A percentile compares a stretch with the other conserved stretches of the same genome.
Conservation (phyloP, 2,329 filamentous ascomycete genomes). For the Thermothelomyces thermophilus region DNA sequence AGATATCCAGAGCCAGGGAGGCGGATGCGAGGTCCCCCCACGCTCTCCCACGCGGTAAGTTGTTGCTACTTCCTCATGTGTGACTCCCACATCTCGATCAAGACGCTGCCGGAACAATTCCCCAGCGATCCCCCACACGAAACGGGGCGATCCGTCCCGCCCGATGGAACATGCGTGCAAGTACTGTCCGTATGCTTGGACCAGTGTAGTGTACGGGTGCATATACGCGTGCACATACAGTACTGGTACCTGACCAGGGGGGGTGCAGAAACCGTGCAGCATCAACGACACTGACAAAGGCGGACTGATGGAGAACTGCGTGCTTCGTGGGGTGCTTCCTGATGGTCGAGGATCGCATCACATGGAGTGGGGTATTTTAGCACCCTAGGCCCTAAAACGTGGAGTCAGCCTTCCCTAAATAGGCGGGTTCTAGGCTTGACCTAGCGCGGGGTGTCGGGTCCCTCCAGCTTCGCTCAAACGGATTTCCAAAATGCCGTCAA, state of each 20-base stretch:
- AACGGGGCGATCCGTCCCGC: conserved; percentile 5
- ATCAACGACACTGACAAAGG: neutral
- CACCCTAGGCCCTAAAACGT: conserved; percentile 7
- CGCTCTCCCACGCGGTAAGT: conserved; percentile 16
- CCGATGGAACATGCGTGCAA: too few species aligned
- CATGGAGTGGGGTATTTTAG: conserved; percentile 10
- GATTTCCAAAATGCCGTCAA: conserved; percentile 16
- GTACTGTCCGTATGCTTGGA: too few species aligned
- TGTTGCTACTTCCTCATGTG: neutral
- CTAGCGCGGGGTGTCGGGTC: conserved; percentile 10
- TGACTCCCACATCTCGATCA: conserved; percentile 1
- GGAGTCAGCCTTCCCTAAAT: conserved; percentile 12
- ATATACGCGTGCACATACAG: neutral
- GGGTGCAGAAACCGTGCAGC: neutral
- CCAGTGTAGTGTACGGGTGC: too few species aligned
- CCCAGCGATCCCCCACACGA: conserved; percentile 11
- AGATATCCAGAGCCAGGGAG: conserved; percentile 21
- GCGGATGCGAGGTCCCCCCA: conserved; percentile 8
- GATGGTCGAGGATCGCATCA: neutral
- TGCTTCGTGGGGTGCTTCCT: conserved; percentile 10
- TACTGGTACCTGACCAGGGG: neutral
- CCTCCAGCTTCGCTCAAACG: neutral
- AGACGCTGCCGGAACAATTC: neutral
- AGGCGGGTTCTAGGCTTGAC: conserved; percentile 9
- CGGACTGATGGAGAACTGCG: neutral